Percentiles rank a stretch among this genome's conserved stretches.
Conservation (phyloP, 1,284 basidiomycete species). For the Boletus hoseneyae region DNA sequence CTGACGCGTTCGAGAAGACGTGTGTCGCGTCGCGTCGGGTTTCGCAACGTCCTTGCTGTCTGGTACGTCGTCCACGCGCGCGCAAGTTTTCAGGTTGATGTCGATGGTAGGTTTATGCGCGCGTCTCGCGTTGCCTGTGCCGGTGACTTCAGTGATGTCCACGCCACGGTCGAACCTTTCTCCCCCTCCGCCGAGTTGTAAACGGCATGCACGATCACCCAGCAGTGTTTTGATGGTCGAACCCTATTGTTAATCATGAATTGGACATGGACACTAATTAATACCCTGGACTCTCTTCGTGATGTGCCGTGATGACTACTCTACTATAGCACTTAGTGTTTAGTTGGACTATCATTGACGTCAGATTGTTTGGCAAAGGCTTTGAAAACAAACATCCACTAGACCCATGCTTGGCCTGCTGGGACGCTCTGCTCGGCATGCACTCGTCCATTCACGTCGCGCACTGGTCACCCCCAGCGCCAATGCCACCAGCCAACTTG, state of each 20-base stretch:
- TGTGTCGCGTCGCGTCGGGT: background rate
- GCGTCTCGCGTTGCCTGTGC: background rate
- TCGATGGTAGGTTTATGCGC: background rate
- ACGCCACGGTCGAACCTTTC: background rate
- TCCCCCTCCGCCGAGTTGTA: background rate
- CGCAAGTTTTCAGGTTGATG: background rate
- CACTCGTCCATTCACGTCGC: conserved; percentile 9
- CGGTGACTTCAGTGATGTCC: background rate
- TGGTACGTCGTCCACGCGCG: conserved; percentile 5
- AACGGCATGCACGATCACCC: conserved; percentile 10
- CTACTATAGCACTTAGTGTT: too few relatives aligned
- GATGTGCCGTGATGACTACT: too few relatives aligned
- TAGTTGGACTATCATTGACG: too few relatives aligned
- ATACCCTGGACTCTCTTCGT: background rate
- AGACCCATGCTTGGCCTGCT: conserved; percentile 15
- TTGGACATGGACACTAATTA: too few relatives aligned
- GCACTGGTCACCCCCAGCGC: conserved; percentile 10
- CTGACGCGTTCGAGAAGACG: background rate
- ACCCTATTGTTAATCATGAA: too few relatives aligned
- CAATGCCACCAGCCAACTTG: conserved; percentile 25
- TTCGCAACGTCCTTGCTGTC: background rate
- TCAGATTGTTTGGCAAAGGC: conserved; percentile 20
- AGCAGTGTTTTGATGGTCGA: conserved; percentile 14
- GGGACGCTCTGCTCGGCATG: conserved; percentile 11
- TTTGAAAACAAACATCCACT: conserved; percentile 17